Percentiles rank a stretch among this genome's conserved stretches.
These are phyloP conservation scores for Aquilaria malaccensis DNA, from an alignment of 345 rosid species.

Conservation along the genomic window DNA sequence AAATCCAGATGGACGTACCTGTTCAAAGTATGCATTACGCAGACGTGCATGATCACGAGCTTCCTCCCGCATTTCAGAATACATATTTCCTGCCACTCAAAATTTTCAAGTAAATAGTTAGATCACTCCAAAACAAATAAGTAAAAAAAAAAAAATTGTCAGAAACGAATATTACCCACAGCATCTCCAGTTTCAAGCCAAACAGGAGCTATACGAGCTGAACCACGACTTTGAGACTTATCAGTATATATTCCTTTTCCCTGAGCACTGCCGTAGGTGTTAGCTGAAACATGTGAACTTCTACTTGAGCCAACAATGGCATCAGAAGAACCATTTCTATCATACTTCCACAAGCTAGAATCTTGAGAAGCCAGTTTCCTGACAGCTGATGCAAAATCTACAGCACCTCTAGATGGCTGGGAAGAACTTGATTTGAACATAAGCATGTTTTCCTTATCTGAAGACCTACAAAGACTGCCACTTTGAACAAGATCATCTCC, in stretches of 20 bases:
- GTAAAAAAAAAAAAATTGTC: conserved; percentile 19
- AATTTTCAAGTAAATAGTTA: conserved; percentile 34
- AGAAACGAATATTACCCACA: conserved; percentile 69
- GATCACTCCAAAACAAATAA: not conserved
- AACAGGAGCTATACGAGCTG: conserved; percentile 68
- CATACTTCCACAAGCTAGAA: conserved; percentile 83
- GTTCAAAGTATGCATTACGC: conserved; percentile 83
- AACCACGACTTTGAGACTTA: conserved; percentile 56
- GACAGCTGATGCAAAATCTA: conserved; percentile 91
- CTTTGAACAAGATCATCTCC: conserved; percentile 68
- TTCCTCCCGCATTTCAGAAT: conserved; percentile 83
- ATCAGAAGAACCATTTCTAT: conserved; percentile 65
- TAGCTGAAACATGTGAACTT: conserved; percentile 46
- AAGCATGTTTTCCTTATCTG: conserved; percentile 69
- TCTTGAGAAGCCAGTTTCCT: conserved; percentile 82
- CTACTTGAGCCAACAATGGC: conserved; percentile 79
- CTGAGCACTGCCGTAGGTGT: conserved; percentile 49
- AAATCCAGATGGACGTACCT: conserved; percentile 37
- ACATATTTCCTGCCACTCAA: conserved; percentile 77
- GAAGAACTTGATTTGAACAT: conserved; percentile 63
- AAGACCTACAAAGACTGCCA: conserved; percentile 48
- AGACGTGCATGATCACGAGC: conserved; percentile 91
- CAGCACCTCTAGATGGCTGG: conserved; percentile 45
- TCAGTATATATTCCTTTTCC: conserved; percentile 65
- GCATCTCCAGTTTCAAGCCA: conserved; percentile 99